A percentile compares a stretch with the other conserved stretches of the same genome.
Evolutionary conservation across 2,329 filamentous ascomycete genomes (phyloP).

Genomic region (Claviceps monticola): DNA sequence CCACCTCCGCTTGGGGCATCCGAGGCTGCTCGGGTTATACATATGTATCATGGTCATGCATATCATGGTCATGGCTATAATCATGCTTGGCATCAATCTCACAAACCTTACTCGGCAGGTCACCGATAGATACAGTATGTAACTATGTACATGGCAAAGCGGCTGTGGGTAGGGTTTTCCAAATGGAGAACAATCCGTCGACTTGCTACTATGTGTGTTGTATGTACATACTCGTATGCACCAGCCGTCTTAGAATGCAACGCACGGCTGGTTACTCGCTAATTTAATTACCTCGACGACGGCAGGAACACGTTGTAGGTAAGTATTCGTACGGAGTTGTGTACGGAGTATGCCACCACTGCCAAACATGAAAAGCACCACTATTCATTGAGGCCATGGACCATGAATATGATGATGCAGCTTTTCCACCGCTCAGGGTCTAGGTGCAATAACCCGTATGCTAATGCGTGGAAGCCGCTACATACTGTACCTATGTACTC

Average conservation of each 20-base stretch:
- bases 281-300: neutral
- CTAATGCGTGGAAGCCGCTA: no score
- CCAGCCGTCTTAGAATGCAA: neutral
- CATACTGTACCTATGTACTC: neutral
- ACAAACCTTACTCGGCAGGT: neutral
- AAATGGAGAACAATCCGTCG: neutral
- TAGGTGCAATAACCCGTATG: no score
- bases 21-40: neutral
- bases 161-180: neutral
- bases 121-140: neutral
- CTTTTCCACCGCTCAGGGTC: no score
- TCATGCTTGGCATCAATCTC: neutral
- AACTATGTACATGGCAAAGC: neutral
- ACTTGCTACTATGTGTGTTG: neutral
- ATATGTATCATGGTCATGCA: no score
- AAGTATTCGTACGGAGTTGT: no score
- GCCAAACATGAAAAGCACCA: no score
- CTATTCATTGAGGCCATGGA: no score
- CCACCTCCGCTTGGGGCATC: neutral
- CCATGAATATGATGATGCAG: no score
- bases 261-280: neutral
- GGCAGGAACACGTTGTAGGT: neutral
- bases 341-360: no score
- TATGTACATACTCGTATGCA: no score
- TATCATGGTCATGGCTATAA: neutral